Conservation (phyloP, 139 green algal species). For the Auxenochlorella protothecoides region DNA sequence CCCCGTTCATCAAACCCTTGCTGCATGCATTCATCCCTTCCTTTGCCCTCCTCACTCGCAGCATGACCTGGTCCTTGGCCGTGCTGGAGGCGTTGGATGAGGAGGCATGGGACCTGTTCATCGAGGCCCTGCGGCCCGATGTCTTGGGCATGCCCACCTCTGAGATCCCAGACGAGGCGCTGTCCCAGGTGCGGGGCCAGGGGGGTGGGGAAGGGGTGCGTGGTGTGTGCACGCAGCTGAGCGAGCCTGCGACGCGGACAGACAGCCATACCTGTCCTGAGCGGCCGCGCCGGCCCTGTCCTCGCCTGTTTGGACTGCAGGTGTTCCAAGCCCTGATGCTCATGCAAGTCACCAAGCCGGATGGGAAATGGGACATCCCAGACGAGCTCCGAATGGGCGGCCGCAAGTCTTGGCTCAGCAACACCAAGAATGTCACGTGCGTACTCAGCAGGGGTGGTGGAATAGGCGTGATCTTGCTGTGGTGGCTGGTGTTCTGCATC, state of each 20-base stretch:
- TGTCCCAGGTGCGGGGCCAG: slow-evolving; percentile 29
- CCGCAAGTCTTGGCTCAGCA: slow-evolving; percentile 2
- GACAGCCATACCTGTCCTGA: too few species aligned
- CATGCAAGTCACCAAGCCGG: slow-evolving; percentile 8
- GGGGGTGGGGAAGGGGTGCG: neutral
- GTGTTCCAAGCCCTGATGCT: slow-evolving; percentile 26
- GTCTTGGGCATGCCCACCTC: slow-evolving; percentile 10
- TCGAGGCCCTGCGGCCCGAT: slow-evolving; percentile 5
- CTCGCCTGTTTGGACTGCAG: neutral
- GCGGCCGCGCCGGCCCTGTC: too few species aligned
- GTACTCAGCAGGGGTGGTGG: neutral
- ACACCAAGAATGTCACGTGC: slow-evolving; percentile 12
- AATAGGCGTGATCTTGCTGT: neutral
- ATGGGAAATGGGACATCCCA: neutral
- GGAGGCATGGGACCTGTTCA: slow-evolving; percentile 11
- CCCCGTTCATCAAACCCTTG: too few species aligned
- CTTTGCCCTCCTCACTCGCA: too few species aligned
- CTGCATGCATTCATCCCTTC: too few species aligned
- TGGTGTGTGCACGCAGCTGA: neutral
- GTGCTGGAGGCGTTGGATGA: slow-evolving; percentile 26
- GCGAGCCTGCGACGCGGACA: too few species aligned
- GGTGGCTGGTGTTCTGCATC: neutral
- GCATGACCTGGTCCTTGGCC: slow-evolving; percentile 39
- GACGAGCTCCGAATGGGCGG: slow-evolving; percentile 4
- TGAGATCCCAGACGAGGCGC: slow-evolving; percentile 38